These are phyloP conservation scores for Alternaria rosae DNA, from an alignment of 2,329 filamentous ascomycete species.

Conservation along the genomic window DNA sequence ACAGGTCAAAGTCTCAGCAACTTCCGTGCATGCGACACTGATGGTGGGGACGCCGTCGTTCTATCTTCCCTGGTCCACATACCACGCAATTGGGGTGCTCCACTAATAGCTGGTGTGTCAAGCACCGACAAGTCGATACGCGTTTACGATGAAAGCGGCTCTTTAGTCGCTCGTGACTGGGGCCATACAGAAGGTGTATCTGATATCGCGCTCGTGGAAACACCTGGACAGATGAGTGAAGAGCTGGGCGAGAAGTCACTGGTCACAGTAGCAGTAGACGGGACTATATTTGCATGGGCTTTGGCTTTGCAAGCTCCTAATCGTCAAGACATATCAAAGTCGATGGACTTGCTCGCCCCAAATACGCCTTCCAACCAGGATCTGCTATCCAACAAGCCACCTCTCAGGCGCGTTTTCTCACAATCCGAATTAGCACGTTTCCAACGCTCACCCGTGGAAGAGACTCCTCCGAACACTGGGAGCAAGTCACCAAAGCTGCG, in stretches of 20 bases:
- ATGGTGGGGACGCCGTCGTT: constrained; percentile 80
- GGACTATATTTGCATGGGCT: constrained; percentile 60
- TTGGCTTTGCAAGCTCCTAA: constrained; percentile 38
- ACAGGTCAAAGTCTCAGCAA: constrained; percentile 73
- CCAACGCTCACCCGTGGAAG: constrained; percentile 58
- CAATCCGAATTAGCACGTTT: constrained; percentile 87
- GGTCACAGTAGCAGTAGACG: constrained; percentile 59
- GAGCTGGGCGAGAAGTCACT: constrained; percentile 59
- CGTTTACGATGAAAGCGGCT: constrained; percentile 82
- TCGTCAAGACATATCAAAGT: constrained; percentile 45
- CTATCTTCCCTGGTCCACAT: constrained; percentile 76
- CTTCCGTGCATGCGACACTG: constrained; percentile 85
- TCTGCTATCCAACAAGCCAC: constrained; percentile 63
- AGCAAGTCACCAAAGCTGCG: constrained; percentile 60
- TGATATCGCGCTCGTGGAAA: constrained; percentile 70
- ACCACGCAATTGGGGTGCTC: constrained; percentile 64
- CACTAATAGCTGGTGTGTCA: constrained; percentile 84
- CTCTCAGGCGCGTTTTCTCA: constrained; percentile 84
- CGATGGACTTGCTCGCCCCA: constrained; percentile 47
- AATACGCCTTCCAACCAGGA: constrained; percentile 43
- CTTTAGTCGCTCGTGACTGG: constrained; percentile 86
- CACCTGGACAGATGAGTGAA: constrained; percentile 51
- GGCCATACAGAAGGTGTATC: constrained; percentile 95
- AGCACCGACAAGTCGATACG: constrained; percentile 96
- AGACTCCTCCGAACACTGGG: constrained; percentile 47